phyloP scores from a whole-genome alignment of 2,329 filamentous ascomycete genomes.

The Lecanicillium sp. region DNA sequence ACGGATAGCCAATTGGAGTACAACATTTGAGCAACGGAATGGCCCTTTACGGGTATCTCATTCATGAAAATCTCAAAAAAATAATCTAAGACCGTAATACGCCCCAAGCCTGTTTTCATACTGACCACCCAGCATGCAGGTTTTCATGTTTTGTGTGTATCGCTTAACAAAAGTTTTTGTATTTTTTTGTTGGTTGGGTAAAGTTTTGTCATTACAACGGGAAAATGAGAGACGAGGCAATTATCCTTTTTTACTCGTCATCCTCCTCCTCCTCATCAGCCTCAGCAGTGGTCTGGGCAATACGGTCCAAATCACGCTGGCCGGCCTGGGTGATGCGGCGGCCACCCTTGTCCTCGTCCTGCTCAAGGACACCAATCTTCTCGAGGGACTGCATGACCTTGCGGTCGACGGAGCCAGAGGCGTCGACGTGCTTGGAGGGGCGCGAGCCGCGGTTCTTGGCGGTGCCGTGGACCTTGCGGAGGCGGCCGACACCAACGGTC shows the following conservation, averaged over 20 bases:
- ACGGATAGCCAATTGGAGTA: too few species aligned
- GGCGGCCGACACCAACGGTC: constrained; percentile 95
- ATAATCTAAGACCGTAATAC: constrained; percentile 8
- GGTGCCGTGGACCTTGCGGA: constrained; percentile 91
- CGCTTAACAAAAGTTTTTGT: not conserved
- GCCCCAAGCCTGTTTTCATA: constrained; percentile 4
- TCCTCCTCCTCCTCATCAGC: constrained; percentile 60
- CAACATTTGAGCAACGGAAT: constrained; percentile 6
- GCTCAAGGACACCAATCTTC: constrained; percentile 98
- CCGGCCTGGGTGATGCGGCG: constrained; percentile 96
- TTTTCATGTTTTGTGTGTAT: not conserved
- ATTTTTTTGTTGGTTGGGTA: too few species aligned
- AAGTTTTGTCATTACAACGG: not conserved
- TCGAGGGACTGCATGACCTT: constrained; percentile 95
- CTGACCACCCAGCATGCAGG: not conserved
- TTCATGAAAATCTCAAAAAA: constrained; percentile 9
- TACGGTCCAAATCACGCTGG: constrained; percentile 98
- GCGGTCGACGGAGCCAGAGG: constrained; percentile 90
- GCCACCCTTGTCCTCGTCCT: constrained; percentile 97
- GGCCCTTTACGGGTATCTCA: constrained; percentile 8
- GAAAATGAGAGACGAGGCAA: not conserved
- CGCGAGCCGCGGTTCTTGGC: constrained; percentile 94
- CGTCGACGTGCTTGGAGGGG: constrained; percentile 91
- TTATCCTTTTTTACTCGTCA: constrained; percentile 50
- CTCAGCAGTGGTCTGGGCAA: constrained; percentile 73